These are phyloP conservation scores for Xylariaceae sp. DNA, from an alignment of 2,329 filamentous ascomycete species.

Conservation along the genomic window DNA sequence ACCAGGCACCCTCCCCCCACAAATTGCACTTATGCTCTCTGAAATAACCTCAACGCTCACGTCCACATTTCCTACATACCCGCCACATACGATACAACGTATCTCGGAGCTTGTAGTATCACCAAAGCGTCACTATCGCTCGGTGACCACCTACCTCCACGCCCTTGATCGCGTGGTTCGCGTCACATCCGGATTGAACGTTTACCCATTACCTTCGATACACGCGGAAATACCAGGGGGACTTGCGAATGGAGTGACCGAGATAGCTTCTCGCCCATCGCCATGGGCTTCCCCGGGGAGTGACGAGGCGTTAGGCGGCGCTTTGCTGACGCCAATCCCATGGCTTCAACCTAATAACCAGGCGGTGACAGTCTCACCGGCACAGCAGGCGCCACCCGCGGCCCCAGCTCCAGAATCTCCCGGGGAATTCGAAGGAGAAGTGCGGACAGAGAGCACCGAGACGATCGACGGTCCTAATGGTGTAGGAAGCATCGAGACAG, in stretches of 20 bases:
- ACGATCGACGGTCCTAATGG: slow-evolving; percentile 84
- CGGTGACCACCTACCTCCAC: slow-evolving; percentile 83
- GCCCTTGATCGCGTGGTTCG: slow-evolving; percentile 89
- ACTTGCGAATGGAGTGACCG: slow-evolving; percentile 66
- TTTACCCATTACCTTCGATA: slow-evolving; percentile 81
- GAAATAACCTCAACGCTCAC: slow-evolving; percentile 67
- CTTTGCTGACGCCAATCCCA: slow-evolving; percentile 89
- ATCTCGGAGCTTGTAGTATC: slow-evolving; percentile 83
- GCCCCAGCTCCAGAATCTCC: slow-evolving; percentile 35
- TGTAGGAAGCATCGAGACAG: slow-evolving; percentile 79
- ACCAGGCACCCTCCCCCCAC: slow-evolving; percentile 62
- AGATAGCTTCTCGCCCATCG: slow-evolving; percentile 47
- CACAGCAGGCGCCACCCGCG: slow-evolving; percentile 29
- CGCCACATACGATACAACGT: slow-evolving; percentile 92
- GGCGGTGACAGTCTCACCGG: slow-evolving; percentile 28
- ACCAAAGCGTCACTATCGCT: slow-evolving; percentile 80
- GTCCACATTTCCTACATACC: slow-evolving; percentile 71
- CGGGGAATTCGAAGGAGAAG: slow-evolving; percentile 60
- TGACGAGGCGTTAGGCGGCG: slow-evolving; percentile 88
- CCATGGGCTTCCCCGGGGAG: slow-evolving; percentile 66
- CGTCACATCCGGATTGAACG: slow-evolving; percentile 80
- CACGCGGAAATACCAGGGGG: slow-evolving; percentile 62
- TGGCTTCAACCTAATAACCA: slow-evolving; percentile 66
- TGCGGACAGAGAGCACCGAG: slow-evolving; percentile 76
- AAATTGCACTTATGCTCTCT: slow-evolving; percentile 66